Conservation (phyloP, 345 rosid species). For the Syzygium aqueum region DNA sequence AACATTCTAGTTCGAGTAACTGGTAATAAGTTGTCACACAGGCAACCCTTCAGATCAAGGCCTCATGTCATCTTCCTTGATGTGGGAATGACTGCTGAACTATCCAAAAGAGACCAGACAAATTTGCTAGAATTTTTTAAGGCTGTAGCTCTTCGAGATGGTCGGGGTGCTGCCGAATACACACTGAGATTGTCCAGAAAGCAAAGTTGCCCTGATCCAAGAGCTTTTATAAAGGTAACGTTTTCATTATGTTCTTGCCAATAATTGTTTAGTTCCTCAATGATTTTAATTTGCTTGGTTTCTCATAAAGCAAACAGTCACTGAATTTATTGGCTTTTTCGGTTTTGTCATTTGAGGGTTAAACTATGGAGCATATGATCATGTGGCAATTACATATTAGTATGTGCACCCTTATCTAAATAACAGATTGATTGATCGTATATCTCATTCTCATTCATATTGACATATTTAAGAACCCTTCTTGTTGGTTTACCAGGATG, state of each 20-base stretch:
- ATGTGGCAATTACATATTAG: not conserved
- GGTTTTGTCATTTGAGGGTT: not conserved
- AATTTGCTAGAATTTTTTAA: constrained; percentile 84
- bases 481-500: constrained; percentile 7
- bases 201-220: constrained; percentile 92
- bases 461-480: not conserved
- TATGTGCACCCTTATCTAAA: not conserved
- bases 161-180: constrained; percentile 79
- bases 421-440: not conserved
- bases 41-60: constrained; percentile 60
- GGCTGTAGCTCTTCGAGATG: constrained; percentile 91
- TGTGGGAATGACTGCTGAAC: constrained; percentile 99
- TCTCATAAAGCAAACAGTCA: not conserved
- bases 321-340: not conserved
- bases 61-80: constrained; percentile 95
- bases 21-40: constrained; percentile 44
- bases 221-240: constrained; percentile 63
- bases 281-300: not conserved
- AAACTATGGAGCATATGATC: not conserved
- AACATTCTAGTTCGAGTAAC: constrained; percentile 87
- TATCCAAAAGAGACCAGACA: constrained; percentile 62
- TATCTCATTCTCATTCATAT: not conserved
- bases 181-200: constrained; percentile 67
- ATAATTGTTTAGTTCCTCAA: not conserved
- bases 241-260: not conserved